These are phyloP conservation scores for Coprinopsis sp. DNA, from an alignment of 768 basidiomycete species.

Conservation along the genomic window DNA sequence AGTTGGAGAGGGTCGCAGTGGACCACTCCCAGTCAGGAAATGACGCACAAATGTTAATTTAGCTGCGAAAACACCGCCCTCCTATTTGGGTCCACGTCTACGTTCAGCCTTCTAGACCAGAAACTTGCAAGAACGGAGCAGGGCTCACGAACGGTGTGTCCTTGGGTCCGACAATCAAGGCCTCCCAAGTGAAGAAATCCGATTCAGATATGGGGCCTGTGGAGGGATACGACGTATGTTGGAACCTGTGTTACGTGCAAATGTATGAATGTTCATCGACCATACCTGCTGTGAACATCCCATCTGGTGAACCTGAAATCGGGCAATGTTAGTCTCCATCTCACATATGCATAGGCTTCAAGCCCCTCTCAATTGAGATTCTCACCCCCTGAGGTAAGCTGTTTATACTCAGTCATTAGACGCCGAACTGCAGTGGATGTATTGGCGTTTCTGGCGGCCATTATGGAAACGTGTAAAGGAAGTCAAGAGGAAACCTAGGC, in stretches of 20 bases:
- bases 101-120: neutral
- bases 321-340: neutral
- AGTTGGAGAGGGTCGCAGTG: conserved; percentile 1
- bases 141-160: conserved; percentile 86
- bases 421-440: conserved; percentile 75
- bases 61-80: conserved; percentile 92
- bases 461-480: neutral
- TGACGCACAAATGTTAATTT: conserved; percentile 86
- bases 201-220: conserved; percentile 84
- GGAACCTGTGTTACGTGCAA: neutral
- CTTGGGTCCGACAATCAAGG: conserved; percentile 88
- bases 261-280: conserved; percentile 4
- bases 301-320: conserved; percentile 73
- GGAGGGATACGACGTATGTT: conserved; percentile 4
- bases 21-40: conserved; percentile 1
- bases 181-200: conserved; percentile 96
- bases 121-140: neutral
- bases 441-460: conserved; percentile 48
- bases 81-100: conserved; percentile 38
- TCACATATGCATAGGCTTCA: neutral
- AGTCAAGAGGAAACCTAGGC: neutral
- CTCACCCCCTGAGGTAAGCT: conserved; percentile 73
- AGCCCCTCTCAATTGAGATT: no score
- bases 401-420: conserved; percentile 91
- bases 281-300: conserved; percentile 91